Base-by-base conservation (phyloP, 2,329 filamentous ascomycete genomes). In the Graphium sp. region DNA sequence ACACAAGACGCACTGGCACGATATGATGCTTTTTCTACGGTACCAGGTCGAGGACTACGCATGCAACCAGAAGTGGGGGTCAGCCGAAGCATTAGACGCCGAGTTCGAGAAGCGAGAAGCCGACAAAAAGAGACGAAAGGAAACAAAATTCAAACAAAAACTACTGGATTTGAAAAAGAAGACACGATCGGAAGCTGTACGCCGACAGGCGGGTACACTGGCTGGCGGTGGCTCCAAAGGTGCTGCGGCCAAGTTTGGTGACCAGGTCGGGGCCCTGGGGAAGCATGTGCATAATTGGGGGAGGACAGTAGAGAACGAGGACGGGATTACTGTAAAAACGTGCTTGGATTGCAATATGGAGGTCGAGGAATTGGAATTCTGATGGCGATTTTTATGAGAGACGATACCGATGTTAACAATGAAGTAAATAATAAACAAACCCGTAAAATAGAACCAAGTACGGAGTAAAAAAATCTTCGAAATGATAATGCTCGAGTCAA, bases 11-110 rank as follows among this genome's bases (percentile, higher is more conserved):
- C 84, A 85, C 33, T 98, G 84, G 82, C 84, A 94, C 50, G 83
- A 92, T 58, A 98, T 98, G 89, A 93, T 93, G 76, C 66, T 98
- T 3, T 98, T 89, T 47, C 61, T 98, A 14, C 77, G 89, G 1
- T 91, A 73, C 35, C 89, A 98, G 46, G 81, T 98, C 3, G 89
- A 98, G 46, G 83, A 84, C 32, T 94, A 94, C 46, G 89, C 87
- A 0, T 76, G 95, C 41, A 71, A 65, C 2, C 73, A 71, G 38
- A 94, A 94, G 55, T 98, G 89, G 89, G 89, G 89, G 0, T 83
- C 77, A 0, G 54, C 80, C 0, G 84, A 89, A 44, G 79, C 75
- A 0, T 56, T 95, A 5, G 89, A 95, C 46, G 81, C 68, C 5
- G 87, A 95, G 53, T 95, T 89, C 42, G 81, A 79, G 49, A 69